Base-by-base conservation (phyloP, 2,329 filamentous ascomycete genomes). In the Ascocoryne sarcoides region DNA sequence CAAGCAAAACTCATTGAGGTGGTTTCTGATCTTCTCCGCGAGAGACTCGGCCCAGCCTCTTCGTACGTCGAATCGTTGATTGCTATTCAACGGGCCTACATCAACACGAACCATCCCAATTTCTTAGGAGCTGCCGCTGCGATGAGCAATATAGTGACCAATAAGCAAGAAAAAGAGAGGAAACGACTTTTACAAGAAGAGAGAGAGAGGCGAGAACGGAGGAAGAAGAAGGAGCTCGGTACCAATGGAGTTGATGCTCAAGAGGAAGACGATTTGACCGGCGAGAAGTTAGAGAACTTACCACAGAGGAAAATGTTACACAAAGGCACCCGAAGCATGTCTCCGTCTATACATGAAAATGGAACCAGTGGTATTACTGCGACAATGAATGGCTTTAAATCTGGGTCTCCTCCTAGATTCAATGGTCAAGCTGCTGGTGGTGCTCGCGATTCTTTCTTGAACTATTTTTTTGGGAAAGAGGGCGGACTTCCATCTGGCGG, bases 51-150 rank as follows among this genome's bases (percentile, higher is more conserved):
- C 2, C 92, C 92, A 9, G 80, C 84, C 42, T 94, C 90, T 2
- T 74, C 67, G 38, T 98, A 98, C 53, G 92, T 98, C 32, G 92
- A 95, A 63, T 96, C 90, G 30, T 72, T 98, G 47, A 98, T 98
- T 51, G 84, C 92, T 18, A 98, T 98, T 45, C 92, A 98, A 65
- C 78, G 92, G 51, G 92, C 92, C 15, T 98, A 98, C 65, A 96
- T 98, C 67, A 98, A 98, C 68, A 98, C 92, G 31, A 98, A 98
- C 59, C 92, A 98, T 61, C 92, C 92, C 36, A 98, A 98, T 64
- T 98, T 98, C 68, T 76, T 96, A 12, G 92, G 92, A 32, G 92
- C 92, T 12, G 90, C 92, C 16, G 90, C 89, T 26, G 92, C 92
- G 47, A 98, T 98, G 92, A 90, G 87, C 51, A 88, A 92, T 35